A percentile compares a stretch with the other conserved stretches of the same genome.
phyloP scores from a whole-genome alignment of 2,329 filamentous ascomycete species.

The Pseudogymnoascus sp. region DNA sequence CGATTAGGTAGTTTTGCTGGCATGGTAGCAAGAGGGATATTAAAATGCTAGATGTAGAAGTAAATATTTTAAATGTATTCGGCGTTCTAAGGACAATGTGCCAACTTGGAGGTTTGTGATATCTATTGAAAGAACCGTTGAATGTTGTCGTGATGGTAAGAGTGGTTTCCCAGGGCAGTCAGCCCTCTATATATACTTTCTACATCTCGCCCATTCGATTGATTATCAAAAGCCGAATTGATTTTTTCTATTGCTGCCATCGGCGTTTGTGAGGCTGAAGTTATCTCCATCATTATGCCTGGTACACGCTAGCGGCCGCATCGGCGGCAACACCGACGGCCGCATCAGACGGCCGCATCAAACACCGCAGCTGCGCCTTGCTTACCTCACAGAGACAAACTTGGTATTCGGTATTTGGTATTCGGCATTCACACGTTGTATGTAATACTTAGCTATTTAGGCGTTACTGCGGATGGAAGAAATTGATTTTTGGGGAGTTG shows the following conservation, averaged over 20 bases:
- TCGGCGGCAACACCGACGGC: neutral
- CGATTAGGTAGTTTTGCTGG: slow-evolving; percentile 17
- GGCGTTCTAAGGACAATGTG: neutral
- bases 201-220: neutral
- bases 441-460: neutral
- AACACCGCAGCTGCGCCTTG: neutral
- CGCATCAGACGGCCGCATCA: neutral
- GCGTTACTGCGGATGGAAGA: neutral
- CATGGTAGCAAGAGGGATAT: neutral
- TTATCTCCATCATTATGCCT: neutral
- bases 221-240: neutral
- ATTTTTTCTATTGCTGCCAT: neutral
- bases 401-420: neutral
- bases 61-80: neutral
- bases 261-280: neutral
- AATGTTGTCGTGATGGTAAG: neutral
- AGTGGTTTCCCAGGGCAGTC: neutral
- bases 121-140: neutral
- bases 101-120: neutral
- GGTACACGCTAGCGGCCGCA: neutral
- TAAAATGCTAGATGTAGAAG: neutral
- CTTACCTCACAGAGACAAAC: neutral
- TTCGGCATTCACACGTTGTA: neutral
- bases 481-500: neutral
- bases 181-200: neutral